Conservation (phyloP, 2,329 filamentous ascomycete species). For the Monosporascus sp. region DNA sequence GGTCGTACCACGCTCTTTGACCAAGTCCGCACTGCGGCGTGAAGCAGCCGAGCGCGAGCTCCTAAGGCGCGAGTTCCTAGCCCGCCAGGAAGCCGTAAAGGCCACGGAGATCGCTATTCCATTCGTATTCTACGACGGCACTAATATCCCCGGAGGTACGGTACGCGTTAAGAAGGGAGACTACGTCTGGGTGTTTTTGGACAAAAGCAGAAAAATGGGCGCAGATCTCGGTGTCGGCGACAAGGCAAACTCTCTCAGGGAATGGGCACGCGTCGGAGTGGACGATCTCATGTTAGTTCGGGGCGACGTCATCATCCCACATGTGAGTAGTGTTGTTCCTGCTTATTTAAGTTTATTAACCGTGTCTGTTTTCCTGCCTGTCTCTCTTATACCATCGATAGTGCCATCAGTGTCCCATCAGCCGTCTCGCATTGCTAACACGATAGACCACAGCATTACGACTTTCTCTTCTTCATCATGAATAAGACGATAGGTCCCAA, state of each 20-base stretch:
- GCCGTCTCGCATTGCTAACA: conserved; percentile 10
- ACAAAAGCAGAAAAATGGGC: conserved; percentile 84
- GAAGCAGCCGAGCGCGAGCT: conserved; percentile 71
- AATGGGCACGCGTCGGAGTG: conserved; percentile 91
- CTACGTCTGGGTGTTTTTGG: conserved; percentile 85
- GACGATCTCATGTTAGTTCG: conserved; percentile 93
- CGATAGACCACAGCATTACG: conserved; percentile 66
- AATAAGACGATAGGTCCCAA: conserved; percentile 76
- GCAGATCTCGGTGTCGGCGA: conserved; percentile 73
- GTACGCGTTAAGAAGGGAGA: conserved; percentile 92
- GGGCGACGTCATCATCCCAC: conserved; percentile 86
- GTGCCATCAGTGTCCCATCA: not conserved
- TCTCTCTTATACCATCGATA: too few species aligned
- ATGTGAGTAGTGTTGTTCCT: conserved; percentile 55
- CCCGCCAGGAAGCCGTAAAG: conserved; percentile 80
- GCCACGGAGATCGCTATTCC: conserved; percentile 84
- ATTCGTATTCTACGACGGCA: conserved; percentile 96
- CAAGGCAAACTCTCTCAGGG: conserved; percentile 61
- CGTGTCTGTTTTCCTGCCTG: not conserved
- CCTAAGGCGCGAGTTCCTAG: conserved; percentile 73
- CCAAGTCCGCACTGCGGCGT: conserved; percentile 68
- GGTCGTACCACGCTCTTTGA: conserved; percentile 61
- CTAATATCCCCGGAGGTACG: conserved; percentile 76
- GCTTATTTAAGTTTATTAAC: not conserved
- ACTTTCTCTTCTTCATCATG: conserved; percentile 94